phyloP scores from a whole-genome alignment of 441 rosid genomes.

The Biscutella laevigata region DNA sequence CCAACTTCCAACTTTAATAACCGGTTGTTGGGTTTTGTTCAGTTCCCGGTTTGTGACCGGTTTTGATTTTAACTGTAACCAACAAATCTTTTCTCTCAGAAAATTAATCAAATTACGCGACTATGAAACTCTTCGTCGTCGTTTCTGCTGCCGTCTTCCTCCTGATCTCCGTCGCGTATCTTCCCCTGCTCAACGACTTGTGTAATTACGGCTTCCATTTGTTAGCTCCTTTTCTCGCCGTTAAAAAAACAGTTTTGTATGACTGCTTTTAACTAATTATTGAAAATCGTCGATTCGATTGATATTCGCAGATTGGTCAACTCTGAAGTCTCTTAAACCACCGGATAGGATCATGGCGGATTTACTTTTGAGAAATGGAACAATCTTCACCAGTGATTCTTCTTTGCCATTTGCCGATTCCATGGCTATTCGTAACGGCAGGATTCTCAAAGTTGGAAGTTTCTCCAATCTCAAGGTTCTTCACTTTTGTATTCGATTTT shows the following conservation, averaged over 20 bases:
- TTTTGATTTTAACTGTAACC: too few relatives aligned
- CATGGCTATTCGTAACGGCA: slow-evolving; percentile 64
- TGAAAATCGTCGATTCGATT: slow-evolving; percentile 4
- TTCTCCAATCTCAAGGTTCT: slow-evolving; percentile 59
- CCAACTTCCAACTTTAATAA: too few relatives aligned
- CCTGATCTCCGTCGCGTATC: slow-evolving; percentile 30
- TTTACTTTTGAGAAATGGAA: slow-evolving; percentile 53
- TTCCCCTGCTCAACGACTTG: slow-evolving; percentile 34
- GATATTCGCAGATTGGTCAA: slow-evolving; percentile 41
- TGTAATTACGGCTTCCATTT: slow-evolving; percentile 18
- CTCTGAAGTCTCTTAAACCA: slow-evolving; percentile 25
- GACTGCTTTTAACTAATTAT: neutral
- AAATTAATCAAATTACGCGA: too few relatives aligned
- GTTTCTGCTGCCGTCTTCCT: slow-evolving; percentile 37
- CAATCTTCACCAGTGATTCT: slow-evolving; percentile 64
- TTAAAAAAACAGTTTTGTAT: neutral
- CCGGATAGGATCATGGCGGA: slow-evolving; percentile 39
- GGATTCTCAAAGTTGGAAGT: slow-evolving; percentile 60
- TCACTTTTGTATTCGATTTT: neutral
- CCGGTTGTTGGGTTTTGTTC: too few relatives aligned
- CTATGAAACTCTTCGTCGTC: slow-evolving; percentile 30
- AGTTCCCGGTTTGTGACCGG: too few relatives aligned
- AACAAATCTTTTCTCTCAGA: too few relatives aligned
- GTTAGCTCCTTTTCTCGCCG: neutral
- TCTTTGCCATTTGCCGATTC: slow-evolving; percentile 62